Evolutionary conservation across 345 rosid species (phyloP), one percentile per base, ranked within the genome.

Genomic region (Eutrema yunnanense): DNA sequence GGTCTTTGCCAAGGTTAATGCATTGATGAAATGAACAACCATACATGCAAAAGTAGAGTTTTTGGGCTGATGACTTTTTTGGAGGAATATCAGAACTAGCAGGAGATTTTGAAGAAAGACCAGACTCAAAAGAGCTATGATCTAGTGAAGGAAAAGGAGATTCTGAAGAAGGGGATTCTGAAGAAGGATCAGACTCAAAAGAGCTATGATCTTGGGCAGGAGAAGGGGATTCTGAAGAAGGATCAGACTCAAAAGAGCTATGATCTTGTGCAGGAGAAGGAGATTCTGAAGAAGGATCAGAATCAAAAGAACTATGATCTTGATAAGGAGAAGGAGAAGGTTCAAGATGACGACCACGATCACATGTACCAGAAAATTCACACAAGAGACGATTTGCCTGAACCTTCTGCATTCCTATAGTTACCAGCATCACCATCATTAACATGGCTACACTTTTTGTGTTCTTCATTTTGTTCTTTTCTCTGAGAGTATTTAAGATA

Each of bases 401-500:
- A 41, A 71, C 68, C 46, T 51, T 71, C 51, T 71, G 53, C 67
- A 71, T 60, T 29, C 60, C 34, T 4, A 32, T 32, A 1, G 6
- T 32, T 32, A 68, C 63, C 19, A 67, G 16, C 72, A 67, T 67
- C 29, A 14, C 41, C 27, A 55, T 33, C 63, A 68, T 32, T 55
- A 69, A 44, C 46, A 69, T 56, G 53, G 73, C 55, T 43, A 69
- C 9, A 56, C 40, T 69, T 27, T 69, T 69, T 43, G 46, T 44
- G 43, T 46, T 69, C 73, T 44, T 34, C 73, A 27, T 67, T 9
- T 27, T 29, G 8, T 66, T 27, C 37, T 13, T 14, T 13, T 7
- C 1, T 3, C 4, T 0, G 5, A 9, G 34, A 32, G 34, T 32
- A 32, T 32, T 32, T 32, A 4, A 32, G 34, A 32, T 32, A 40